Base-by-base conservation (phyloP, 352 stramenopile species). In the Globisporangium spiculum region DNA sequence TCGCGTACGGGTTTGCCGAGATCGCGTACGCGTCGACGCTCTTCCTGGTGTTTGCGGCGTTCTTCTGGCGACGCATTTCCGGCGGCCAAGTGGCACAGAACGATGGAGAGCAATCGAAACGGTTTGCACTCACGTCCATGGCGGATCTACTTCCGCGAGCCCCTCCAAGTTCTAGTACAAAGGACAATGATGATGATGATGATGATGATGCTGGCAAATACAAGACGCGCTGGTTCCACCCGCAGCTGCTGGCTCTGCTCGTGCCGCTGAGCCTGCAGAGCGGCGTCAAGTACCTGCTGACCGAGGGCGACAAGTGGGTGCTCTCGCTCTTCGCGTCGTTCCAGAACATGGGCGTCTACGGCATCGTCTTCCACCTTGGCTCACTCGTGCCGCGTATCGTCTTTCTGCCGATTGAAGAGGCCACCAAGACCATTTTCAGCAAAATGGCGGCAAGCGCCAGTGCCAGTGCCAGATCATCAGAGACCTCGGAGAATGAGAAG, bases 341-440 rank as follows among this genome's bases (percentile, higher is more conserved):
- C 52, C 86, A 99, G 75, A 84, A 98, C 70, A 97, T 98, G 88
- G 97, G 97, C 26, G 82, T 99, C 7, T 99, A 99, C 75, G 97
- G 97, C 56, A 89, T 99, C 52, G 96, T 97, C 26, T 95, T 94
- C 71, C 96, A 98, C 63, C 92, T 99, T 65, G 97, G 97, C 14
- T 98, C 96, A 24, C 85, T 99, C 58, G 95, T 97, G 46, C 94
- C 96, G 44, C 86, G 97, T 24, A 92, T 99, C 26, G 76, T 99
- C 2, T 97, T 99, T 60, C 83, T 99, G 73, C 97, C 97, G 4
- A 77, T 99, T 18, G 97, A 99, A 80, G 97, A 99, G 70, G 97
- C 97, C 24, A 96, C 86, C 9, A 93, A 98, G 74, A 88, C 92
- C 24, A 92, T 99, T 60, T 96, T 99, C 65, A 98, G 91, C 78